Evolutionary conservation across 192 early-diverging fungal species (phyloP).

Genomic region (Coemansia sp.): DNA sequence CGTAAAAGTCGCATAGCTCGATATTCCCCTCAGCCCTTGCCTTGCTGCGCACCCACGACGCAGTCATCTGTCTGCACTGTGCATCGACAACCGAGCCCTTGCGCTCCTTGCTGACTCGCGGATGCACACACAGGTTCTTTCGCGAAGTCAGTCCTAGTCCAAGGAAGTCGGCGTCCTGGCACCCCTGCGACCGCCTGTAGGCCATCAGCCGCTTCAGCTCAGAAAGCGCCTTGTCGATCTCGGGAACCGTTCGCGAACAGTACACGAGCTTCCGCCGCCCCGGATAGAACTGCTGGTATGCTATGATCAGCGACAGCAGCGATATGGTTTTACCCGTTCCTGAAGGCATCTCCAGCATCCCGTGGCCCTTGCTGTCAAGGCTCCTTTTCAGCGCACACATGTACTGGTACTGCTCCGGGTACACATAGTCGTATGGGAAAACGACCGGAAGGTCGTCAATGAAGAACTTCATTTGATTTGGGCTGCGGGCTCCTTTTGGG

Average conservation of each 20-base stretch:
- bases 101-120: conserved; percentile 83
- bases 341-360: conserved; percentile 98
- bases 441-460: conserved; percentile 78
- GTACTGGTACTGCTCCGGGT: conserved; percentile 98
- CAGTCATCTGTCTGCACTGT: conserved; percentile 88
- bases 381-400: conserved; percentile 95
- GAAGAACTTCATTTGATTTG: conserved; percentile 37
- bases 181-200: conserved; percentile 72
- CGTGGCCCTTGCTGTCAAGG: conserved; percentile 93
- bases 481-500: no score
- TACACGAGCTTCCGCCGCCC: conserved; percentile 98
- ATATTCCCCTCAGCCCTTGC: conserved; percentile 54
- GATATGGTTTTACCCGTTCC: conserved; percentile 99
- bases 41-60: conserved; percentile 88
- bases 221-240: conserved; percentile 98
- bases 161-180: conserved; percentile 75
- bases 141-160: conserved; percentile 92
- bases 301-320: conserved; percentile 90
- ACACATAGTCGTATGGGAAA: conserved; percentile 99
- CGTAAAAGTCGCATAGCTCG: conserved; percentile 79
- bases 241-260: conserved; percentile 99
- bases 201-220: conserved; percentile 92
- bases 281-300: conserved; percentile 92
- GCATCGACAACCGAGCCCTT: conserved; percentile 87
- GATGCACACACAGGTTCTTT: conserved; percentile 94